A percentile compares a stretch with the other conserved stretches of the same genome.
Conservation (phyloP, 805 yeast species). For the Candida gorgasii region DNA sequence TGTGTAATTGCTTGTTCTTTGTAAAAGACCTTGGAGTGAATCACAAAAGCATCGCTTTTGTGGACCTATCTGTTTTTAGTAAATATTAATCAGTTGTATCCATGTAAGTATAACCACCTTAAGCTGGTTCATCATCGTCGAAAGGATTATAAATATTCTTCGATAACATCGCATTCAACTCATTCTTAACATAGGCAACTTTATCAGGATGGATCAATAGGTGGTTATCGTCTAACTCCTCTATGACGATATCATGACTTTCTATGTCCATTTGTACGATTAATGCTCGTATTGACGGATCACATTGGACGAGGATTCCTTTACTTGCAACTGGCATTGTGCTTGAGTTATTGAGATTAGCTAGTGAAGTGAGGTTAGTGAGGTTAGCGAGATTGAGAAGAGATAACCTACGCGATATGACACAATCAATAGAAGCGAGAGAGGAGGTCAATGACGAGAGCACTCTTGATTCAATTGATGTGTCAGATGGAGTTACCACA, state of each 20-base stretch:
- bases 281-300: conserved; percentile 89
- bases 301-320: conserved; percentile 57
- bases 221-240: conserved; percentile 92
- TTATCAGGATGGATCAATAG: conserved; percentile 75
- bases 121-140: conserved; percentile 59
- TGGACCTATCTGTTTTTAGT: too few relatives aligned
- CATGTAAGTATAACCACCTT: too few relatives aligned
- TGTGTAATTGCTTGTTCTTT: too few relatives aligned
- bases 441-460: conserved; percentile 4
- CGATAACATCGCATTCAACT: conserved; percentile 72
- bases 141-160: conserved; percentile 84
- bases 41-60: too few relatives aligned
- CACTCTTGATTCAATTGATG: not conserved
- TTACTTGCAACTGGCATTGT: conserved; percentile 45
- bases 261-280: conserved; percentile 80
- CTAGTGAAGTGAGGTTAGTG: not conserved
- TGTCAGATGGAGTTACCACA: not conserved
- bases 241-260: conserved; percentile 63
- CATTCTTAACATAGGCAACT: conserved; percentile 73
- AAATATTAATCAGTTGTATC: too few relatives aligned
- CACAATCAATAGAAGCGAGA: not conserved
- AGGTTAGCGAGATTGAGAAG: not conserved
- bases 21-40: too few relatives aligned
- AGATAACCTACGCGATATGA: not conserved
- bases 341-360: not conserved